phyloP scores from a whole-genome alignment of 345 rosid species.

The Excoecaria agallocha region DNA sequence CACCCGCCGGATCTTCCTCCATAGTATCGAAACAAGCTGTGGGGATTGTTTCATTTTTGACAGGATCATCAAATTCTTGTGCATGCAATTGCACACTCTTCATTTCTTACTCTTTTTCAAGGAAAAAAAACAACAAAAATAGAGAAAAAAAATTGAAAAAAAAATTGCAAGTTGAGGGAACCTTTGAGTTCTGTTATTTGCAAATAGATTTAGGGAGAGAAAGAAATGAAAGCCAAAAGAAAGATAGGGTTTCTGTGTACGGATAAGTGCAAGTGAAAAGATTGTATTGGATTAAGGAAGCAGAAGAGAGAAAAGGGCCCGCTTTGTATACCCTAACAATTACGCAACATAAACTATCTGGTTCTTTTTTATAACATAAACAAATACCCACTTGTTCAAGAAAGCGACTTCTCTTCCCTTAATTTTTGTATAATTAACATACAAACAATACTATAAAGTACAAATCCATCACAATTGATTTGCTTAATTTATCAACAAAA shows the following conservation, averaged over 20 bases:
- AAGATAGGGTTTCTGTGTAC: slow-evolving; percentile 37
- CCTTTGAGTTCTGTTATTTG: slow-evolving; percentile 11
- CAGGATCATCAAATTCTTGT: slow-evolving; percentile 31
- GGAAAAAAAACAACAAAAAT: neutral
- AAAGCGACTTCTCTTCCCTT: slow-evolving; percentile 4
- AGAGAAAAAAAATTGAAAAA: no score
- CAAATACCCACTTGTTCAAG: neutral
- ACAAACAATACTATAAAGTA: neutral
- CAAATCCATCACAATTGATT: neutral
- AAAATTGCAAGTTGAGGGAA: slow-evolving; percentile 14
- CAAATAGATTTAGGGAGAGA: slow-evolving; percentile 20
- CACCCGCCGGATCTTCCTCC: slow-evolving; percentile 23
- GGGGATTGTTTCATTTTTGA: slow-evolving; percentile 18
- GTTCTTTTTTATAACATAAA: slow-evolving; percentile 9
- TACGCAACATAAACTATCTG: slow-evolving; percentile 59
- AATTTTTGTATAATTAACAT: neutral
- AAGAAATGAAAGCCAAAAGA: neutral
- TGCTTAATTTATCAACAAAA: neutral
- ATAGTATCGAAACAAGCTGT: slow-evolving; percentile 30
- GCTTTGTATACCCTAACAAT: slow-evolving; percentile 23
- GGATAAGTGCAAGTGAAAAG: slow-evolving; percentile 40
- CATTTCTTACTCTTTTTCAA: slow-evolving; percentile 18
- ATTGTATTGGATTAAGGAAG: slow-evolving; percentile 38
- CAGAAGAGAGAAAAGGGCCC: slow-evolving; percentile 38
- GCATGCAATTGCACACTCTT: slow-evolving; percentile 27